Base-by-base conservation (phyloP, 1,139 yeast genomes). In the Scheffersomyces illinoinensis region DNA sequence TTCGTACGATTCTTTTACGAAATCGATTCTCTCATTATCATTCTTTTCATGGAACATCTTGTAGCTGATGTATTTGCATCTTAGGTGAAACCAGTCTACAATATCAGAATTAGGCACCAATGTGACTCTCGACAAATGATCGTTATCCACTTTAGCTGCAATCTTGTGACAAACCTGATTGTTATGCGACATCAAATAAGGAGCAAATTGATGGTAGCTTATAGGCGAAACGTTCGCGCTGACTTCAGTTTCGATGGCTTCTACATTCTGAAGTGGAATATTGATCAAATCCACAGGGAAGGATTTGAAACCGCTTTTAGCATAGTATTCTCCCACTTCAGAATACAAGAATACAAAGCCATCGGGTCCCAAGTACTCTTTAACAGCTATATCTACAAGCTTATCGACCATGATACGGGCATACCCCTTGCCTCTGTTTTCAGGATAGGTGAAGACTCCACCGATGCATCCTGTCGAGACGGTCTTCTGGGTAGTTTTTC, bases 281-380 rank as follows among this genome's bases (percentile, higher is more conserved):
- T 70, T 58, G 74, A 67, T 74, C 64, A 67, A 78, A 6, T 77
- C 86, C 10, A 85, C 84, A 50, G 77, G 83, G 58, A 75, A 71
- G 1, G 88, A 81, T 52, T 76, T 73, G 71, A 86, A 90, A 1
- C 91, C 96, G 65, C 82, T 79, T 58, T 78, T 76, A 47, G 77
- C 71, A 69, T 90, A 89, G 70, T 84, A 89, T 58, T 86, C 87
- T 5, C 92, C 93, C 50, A 90, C 82, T 67, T 89, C 96, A 47
- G 93, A 88, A 77, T 89, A 90, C 60, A 89, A 76, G 59, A 81
- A 84, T 17, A 81, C 73, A 57, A 82, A 79, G 19, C 84, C 82
- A 58, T 81, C 77, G 21, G 68, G 62, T 6, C 79, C 78, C 53
- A 78, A 60, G 19, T 64, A 58, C 4, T 69, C 65, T 1, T 53